A percentile compares a stretch with the other conserved stretches of the same genome.
These are phyloP conservation scores for Capsella bursapastoris DNA, from an alignment of 345 rosid species.

Conservation along the genomic window DNA sequence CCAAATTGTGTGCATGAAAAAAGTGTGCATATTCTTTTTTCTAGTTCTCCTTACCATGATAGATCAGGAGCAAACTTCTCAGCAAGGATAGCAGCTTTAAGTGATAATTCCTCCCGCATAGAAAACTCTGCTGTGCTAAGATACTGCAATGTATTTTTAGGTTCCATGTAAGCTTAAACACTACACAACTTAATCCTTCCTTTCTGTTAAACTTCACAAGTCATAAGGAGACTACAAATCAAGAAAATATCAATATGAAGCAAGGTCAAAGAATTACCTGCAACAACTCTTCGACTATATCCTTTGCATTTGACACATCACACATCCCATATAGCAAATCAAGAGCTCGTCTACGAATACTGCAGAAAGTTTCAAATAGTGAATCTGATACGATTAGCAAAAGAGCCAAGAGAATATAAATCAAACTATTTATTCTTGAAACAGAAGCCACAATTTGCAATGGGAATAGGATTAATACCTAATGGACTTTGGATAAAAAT, in stretches of 20 bases:
- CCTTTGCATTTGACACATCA: constrained; percentile 98
- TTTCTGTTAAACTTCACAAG: constrained; percentile 22
- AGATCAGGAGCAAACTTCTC: constrained; percentile 99
- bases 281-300: constrained; percentile 97
- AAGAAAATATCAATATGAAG: constrained; percentile 12
- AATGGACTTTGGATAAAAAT: neutral
- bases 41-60: constrained; percentile 71
- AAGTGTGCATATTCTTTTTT: neutral
- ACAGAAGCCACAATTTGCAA: constrained; percentile 22
- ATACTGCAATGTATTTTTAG: constrained; percentile 60
- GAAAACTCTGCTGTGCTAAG: constrained; percentile 96
- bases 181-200: constrained; percentile 30
- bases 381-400: constrained; percentile 18
- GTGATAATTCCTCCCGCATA: constrained; percentile 97
- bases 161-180: constrained; percentile 31
- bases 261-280: constrained; percentile 60
- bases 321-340: constrained; percentile 99
- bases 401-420: constrained; percentile 24
- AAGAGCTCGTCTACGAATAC: constrained; percentile 99
- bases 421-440: constrained; percentile 12
- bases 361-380: constrained; percentile 44
- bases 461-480: neutral
- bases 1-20: neutral
- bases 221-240: constrained; percentile 3
- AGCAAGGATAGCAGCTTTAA: constrained; percentile 99